Percentiles rank a stretch among this genome's conserved stretches.
phyloP scores from a whole-genome alignment of 306 rosid genomes.

The Cyclanthera cordifolia region DNA sequence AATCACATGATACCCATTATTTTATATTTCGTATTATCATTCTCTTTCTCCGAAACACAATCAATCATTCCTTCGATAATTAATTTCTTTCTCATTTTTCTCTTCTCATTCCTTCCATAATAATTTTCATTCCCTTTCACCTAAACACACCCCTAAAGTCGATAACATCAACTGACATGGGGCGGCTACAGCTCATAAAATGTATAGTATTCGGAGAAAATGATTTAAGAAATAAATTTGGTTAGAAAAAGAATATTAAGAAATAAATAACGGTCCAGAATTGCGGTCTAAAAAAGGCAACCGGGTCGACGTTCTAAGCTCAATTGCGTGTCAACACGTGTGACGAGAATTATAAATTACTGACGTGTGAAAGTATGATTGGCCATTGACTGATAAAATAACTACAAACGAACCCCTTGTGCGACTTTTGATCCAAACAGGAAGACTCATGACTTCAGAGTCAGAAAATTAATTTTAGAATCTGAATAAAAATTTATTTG shows the following conservation, averaged over 20 bases:
- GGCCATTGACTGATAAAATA: neutral
- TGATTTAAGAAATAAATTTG: neutral
- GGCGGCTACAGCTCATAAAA: neutral
- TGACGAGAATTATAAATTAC: neutral
- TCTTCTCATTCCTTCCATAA: too few species aligned
- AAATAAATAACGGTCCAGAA: neutral
- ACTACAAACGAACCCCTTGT: neutral
- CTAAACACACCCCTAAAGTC: too few species aligned
- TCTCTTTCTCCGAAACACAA: too few species aligned
- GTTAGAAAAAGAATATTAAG: neutral
- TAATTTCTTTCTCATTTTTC: too few species aligned
- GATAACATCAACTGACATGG: too few species aligned
- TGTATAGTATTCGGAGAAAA: neutral
- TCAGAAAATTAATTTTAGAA: neutral
- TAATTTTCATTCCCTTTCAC: too few species aligned
- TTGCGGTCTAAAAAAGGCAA: neutral
- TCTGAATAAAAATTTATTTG: neutral
- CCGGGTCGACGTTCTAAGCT: neutral
- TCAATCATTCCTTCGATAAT: too few species aligned
- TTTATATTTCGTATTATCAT: too few species aligned
- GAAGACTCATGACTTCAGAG: neutral
- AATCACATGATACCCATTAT: too few species aligned
- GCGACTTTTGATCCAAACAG: neutral
- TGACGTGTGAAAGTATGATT: neutral
- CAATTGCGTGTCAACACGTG: conserved; percentile 4